These are phyloP conservation scores for Harringtonia lauricola DNA, from an alignment of 2,329 filamentous ascomycete species.

Conservation along the genomic window DNA sequence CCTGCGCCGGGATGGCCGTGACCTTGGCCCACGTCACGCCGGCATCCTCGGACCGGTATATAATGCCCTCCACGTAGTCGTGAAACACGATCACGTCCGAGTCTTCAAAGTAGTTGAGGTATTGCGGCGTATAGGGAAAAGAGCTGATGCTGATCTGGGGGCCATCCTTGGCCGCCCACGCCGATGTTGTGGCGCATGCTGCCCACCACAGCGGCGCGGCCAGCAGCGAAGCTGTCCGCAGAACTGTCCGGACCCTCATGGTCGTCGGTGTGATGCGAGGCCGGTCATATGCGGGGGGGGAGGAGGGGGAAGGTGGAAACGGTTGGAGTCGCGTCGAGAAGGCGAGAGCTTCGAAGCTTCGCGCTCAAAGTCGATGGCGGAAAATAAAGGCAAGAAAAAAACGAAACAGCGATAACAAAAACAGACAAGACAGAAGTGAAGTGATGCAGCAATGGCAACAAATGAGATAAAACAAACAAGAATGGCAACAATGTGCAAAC, in stretches of 20 bases:
- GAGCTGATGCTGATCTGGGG: constrained; percentile 55
- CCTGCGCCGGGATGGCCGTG: constrained; percentile 51
- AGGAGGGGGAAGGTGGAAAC: not conserved
- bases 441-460: no score
- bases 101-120: constrained; percentile 84
- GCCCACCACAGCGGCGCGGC: constrained; percentile 27
- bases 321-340: not conserved
- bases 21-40: constrained; percentile 66
- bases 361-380: no score
- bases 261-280: constrained; percentile 18
- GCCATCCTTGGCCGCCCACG: constrained; percentile 37
- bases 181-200: not conserved
- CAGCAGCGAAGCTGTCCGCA: constrained; percentile 38
- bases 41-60: constrained; percentile 72
- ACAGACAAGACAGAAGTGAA: no score
- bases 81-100: constrained; percentile 72
- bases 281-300: not conserved
- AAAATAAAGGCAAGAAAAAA: no score
- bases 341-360: no score
- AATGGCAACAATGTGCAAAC: not conserved
- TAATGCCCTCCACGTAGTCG: constrained; percentile 49
- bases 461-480: no score
- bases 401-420: no score
- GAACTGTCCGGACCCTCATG: constrained; percentile 41
- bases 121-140: constrained; percentile 55